Conservation (phyloP, 2,329 filamentous ascomycete genomes). For the Dothiorella sarmentorum region DNA sequence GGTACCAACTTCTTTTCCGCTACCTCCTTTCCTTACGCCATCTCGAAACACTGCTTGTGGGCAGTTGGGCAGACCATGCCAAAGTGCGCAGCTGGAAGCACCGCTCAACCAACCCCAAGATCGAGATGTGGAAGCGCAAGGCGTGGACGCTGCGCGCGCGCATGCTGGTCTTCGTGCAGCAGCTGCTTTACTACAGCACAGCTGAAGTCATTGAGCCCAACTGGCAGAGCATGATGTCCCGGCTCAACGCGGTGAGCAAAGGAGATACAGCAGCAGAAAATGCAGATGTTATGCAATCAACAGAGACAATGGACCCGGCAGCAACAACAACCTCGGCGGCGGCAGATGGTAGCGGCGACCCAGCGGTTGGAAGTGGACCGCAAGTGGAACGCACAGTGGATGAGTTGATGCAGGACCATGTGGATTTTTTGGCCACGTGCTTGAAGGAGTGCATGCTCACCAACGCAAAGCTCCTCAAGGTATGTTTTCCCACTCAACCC, state of each 20-base stretch:
- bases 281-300: slow-evolving; percentile 22
- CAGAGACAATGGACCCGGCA: not conserved
- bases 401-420: slow-evolving; percentile 97
- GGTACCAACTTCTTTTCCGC: slow-evolving; percentile 93
- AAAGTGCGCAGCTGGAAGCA: slow-evolving; percentile 79
- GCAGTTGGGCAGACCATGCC: slow-evolving; percentile 86
- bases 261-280: slow-evolving; percentile 39
- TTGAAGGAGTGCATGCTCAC: slow-evolving; percentile 99
- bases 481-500: slow-evolving; percentile 43
- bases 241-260: slow-evolving; percentile 58
- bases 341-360: slow-evolving; percentile 18
- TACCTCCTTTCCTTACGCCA: slow-evolving; percentile 88
- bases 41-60: slow-evolving; percentile 80
- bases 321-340: slow-evolving; percentile 16
- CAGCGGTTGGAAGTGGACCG: slow-evolving; percentile 34
- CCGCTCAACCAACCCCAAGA: slow-evolving; percentile 64
- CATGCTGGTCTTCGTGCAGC: slow-evolving; percentile 97
- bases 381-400: slow-evolving; percentile 78
- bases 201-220: slow-evolving; percentile 97
- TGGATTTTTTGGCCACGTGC: slow-evolving; percentile 96
- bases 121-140: slow-evolving; percentile 89
- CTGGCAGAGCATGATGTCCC: slow-evolving; percentile 90
- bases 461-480: slow-evolving; percentile 88
- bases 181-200: slow-evolving; percentile 94
- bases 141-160: slow-evolving; percentile 88